Percentiles rank a stretch among this genome's conserved stretches.
Conservation (phyloP, 139 green algal species). For the Volvox reticuliferus region DNA sequence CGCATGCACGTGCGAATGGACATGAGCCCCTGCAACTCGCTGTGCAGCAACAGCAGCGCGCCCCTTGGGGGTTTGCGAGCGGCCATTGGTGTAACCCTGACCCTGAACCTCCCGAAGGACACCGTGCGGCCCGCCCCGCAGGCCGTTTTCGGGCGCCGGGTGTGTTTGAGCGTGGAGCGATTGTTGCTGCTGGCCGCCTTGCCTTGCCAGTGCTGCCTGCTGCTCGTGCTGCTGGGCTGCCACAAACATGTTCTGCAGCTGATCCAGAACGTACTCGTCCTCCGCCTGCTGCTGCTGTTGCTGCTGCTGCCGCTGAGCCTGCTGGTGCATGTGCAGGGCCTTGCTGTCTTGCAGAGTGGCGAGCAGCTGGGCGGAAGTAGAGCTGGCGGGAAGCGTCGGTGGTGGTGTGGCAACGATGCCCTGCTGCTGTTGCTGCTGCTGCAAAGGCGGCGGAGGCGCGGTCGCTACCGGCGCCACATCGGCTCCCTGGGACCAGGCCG, state of each 20-base stretch:
- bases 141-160: neutral
- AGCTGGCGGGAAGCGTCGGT: too few relatives aligned
- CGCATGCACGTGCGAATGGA: too few relatives aligned
- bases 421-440: conserved; percentile 15
- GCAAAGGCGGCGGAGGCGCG: neutral
- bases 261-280: conserved; percentile 5
- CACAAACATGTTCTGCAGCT: conserved; percentile 27
- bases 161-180: neutral
- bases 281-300: conserved; percentile 29
- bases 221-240: conserved; percentile 26
- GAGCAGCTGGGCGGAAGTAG: neutral
- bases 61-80: neutral
- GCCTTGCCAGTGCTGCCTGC: neutral
- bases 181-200: neutral
- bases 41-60: neutral
- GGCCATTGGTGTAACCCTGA: neutral
- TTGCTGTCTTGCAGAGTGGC: neutral
- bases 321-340: neutral
- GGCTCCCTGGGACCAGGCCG: neutral
- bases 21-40: too few relatives aligned
- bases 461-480: neutral
- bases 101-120: conserved; percentile 4
- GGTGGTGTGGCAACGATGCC: neutral
- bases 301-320: conserved; percentile 16
- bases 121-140: neutral